Evolutionary conservation across 2,329 filamentous ascomycete genomes (phyloP).

Genomic region (Colletotrichum sp.): DNA sequence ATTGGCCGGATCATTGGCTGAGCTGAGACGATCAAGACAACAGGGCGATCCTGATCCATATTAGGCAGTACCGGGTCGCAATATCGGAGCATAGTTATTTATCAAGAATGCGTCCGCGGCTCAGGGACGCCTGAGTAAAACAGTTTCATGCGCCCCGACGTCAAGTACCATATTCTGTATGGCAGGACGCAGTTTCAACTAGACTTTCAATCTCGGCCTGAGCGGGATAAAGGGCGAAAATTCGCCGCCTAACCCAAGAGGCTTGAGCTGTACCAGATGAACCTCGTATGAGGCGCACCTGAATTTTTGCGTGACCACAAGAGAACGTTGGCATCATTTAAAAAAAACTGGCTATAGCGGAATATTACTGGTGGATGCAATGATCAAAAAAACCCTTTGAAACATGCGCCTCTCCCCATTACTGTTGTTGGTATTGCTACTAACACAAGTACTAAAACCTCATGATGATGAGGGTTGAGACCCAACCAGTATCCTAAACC

Average conservation of each 20-base stretch:
- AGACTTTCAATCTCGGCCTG: constrained; percentile 46
- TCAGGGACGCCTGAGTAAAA: accelerated
- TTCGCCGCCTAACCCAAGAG: constrained; percentile 48
- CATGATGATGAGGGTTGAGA: no score
- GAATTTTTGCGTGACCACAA: no score
- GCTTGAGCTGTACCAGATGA: constrained; percentile 52
- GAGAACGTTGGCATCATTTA: no score
- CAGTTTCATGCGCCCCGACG: accelerated
- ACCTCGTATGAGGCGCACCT: constrained; percentile 17
- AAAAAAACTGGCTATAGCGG: no score
- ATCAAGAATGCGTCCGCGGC: neutral
- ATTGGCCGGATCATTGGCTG: accelerated
- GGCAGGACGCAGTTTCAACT: accelerated
- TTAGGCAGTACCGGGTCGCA: neutral
- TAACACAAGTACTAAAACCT: no score
- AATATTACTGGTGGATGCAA: no score
- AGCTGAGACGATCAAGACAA: neutral
- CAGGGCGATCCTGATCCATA: neutral
- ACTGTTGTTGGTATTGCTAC: no score
- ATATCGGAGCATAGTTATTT: neutral
- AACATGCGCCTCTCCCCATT: no score
- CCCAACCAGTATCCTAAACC: no score
- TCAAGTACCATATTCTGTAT: accelerated
- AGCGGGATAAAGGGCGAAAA: constrained; percentile 39
- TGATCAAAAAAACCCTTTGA: no score